phyloP scores from a whole-genome alignment of 2,329 filamentous ascomycete genomes.

The Hortaea werneckii region DNA sequence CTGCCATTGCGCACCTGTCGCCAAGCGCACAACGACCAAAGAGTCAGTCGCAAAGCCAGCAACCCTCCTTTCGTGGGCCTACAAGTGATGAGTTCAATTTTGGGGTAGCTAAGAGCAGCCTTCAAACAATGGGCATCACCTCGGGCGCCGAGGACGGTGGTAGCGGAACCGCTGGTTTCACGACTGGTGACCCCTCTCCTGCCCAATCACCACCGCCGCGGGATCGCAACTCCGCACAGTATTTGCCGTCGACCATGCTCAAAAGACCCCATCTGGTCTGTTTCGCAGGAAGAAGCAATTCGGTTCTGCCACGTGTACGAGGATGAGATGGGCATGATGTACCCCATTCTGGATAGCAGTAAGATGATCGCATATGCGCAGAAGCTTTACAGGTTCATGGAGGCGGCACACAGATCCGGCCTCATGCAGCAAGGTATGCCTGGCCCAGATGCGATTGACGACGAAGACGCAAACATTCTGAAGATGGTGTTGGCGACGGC shows the following conservation, averaged over 20 bases:
- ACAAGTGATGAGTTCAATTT: conserved; percentile 80
- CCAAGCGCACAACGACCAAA: conserved; percentile 23
- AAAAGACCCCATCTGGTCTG: conserved; percentile 70
- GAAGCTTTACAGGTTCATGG: conserved; percentile 62
- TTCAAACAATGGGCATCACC: conserved; percentile 82
- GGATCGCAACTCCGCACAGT: conserved; percentile 9
- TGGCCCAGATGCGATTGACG: conserved; percentile 49
- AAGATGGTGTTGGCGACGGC: conserved; percentile 78
- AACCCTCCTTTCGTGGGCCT: conserved; percentile 67
- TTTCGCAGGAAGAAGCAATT: conserved; percentile 69
- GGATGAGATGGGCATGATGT: conserved; percentile 88
- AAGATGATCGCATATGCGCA: conserved; percentile 60
- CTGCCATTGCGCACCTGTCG: conserved; percentile 17
- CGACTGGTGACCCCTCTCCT: conserved; percentile 7
- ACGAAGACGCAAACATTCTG: conserved; percentile 58
- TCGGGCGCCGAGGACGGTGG: conserved; percentile 48
- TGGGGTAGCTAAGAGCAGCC: conserved; percentile 74
- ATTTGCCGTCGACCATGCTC: conserved; percentile 30
- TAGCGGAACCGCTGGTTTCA: conserved; percentile 11
- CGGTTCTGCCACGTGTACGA: conserved; percentile 71
- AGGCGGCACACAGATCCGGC: conserved; percentile 51
- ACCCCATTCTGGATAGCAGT: conserved; percentile 70
- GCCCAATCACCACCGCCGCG: conserved; percentile 5
- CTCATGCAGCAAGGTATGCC: conserved; percentile 45
- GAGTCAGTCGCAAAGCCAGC: conserved; percentile 28